phyloP scores from a whole-genome alignment of 2,329 filamentous ascomycete genomes.

The Malbranchea zuffiana region DNA sequence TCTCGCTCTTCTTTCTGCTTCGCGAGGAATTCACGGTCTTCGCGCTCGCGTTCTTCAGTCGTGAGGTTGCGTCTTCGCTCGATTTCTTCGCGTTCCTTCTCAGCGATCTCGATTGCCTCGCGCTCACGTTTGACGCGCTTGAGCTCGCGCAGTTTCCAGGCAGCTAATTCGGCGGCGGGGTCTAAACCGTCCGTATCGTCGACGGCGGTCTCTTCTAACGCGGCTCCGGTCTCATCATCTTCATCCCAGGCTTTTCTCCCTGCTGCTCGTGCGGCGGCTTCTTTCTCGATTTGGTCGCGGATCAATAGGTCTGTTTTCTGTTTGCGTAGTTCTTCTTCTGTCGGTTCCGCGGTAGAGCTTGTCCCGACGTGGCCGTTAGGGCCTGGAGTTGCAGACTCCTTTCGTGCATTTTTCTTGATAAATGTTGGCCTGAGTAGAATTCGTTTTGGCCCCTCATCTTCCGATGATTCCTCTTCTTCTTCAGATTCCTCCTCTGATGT shows the following conservation, averaged over 20 bases:
- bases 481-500: constrained; percentile 8
- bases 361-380: constrained; percentile 16
- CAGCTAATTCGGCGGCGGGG: constrained; percentile 75
- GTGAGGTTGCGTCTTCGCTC: constrained; percentile 81
- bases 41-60: constrained; percentile 70
- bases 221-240: constrained; percentile 51
- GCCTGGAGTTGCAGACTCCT: constrained; percentile 24
- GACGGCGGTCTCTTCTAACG: constrained; percentile 59
- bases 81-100: constrained; percentile 77
- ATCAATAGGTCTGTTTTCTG: constrained; percentile 68
- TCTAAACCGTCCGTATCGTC: constrained; percentile 84
- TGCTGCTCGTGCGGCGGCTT: constrained; percentile 61
- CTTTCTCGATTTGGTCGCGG: constrained; percentile 77
- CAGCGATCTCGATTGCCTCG: constrained; percentile 68
- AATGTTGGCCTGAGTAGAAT: constrained; percentile 56
- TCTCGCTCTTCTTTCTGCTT: constrained; percentile 68
- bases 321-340: constrained; percentile 37
- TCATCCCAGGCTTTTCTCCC: constrained; percentile 75
- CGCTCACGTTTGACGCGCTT: constrained; percentile 79
- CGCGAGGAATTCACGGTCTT: constrained; percentile 69
- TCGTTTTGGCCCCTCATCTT: constrained; percentile 41
- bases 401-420: constrained; percentile 52
- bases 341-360: constrained; percentile 31
- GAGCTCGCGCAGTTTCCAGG: constrained; percentile 89
- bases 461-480: constrained; percentile 9